Evolutionary conservation across 352 stramenopile genomes (phyloP).

Genomic region (Pythium monospermum): DNA sequence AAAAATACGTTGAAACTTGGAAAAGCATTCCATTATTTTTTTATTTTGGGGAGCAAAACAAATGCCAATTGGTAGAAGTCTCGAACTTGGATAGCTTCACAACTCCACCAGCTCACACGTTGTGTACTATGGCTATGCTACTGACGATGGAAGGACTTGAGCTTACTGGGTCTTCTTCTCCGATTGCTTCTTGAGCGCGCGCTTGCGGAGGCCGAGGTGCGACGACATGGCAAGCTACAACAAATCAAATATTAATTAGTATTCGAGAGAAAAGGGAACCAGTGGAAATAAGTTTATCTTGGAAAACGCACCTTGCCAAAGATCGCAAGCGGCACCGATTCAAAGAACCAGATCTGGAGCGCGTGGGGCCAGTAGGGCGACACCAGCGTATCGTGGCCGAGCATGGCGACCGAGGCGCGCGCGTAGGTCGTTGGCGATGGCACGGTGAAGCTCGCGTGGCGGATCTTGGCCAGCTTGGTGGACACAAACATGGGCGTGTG

Average conservation of each 20-base stretch:
- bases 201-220: constrained; percentile 78
- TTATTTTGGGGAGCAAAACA: no score
- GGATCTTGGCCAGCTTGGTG: constrained; percentile 99
- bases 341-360: constrained; percentile 94
- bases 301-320: constrained; percentile 82
- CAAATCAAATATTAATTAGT: no score
- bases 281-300: no score
- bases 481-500: constrained; percentile 99
- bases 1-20: no score
- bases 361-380: constrained; percentile 96
- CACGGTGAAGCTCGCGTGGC: constrained; percentile 91
- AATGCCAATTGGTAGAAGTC: no score
- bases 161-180: constrained; percentile 78
- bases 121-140: no score
- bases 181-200: constrained; percentile 83
- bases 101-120: no score
- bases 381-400: constrained; percentile 91
- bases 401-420: constrained; percentile 85
- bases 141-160: background rate
- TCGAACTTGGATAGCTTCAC: no score
- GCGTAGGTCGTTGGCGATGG: constrained; percentile 90
- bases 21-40: no score
- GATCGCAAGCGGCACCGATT: constrained; percentile 82
- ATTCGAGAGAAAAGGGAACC: no score
- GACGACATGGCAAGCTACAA: constrained; percentile 71